Evolutionary conservation across 2,329 filamentous ascomycete species (phyloP).

Genomic region (Thelonectria blattea): DNA sequence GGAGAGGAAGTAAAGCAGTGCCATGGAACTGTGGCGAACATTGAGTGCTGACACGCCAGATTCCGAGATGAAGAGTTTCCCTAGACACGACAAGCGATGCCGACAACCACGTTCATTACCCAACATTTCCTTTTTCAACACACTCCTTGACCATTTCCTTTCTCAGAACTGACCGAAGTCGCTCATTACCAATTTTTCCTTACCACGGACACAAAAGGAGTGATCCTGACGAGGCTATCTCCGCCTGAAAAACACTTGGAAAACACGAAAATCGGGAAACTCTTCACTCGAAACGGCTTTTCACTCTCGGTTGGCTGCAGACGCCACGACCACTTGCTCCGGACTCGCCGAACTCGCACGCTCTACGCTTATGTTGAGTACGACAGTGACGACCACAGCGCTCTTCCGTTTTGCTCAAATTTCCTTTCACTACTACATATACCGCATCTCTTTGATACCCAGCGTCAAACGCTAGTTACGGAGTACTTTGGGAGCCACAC

Average conservation of each 20-base stretch:
- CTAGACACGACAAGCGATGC: constrained; percentile 15
- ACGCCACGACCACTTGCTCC: constrained; percentile 9
- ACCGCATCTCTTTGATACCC: constrained; percentile 40
- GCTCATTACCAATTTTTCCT: constrained; percentile 42
- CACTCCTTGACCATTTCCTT: constrained; percentile 25
- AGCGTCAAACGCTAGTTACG: constrained; percentile 36
- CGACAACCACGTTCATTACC: constrained; percentile 32
- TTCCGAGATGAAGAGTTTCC: constrained; percentile 35
- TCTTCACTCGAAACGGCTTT: constrained; percentile 28
- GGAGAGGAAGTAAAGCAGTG: constrained; percentile 38
- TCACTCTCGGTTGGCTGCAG: constrained; percentile 2
- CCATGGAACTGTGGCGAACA: constrained; percentile 25
- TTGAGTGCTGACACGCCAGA: constrained; percentile 24
- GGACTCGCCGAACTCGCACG: constrained; percentile 8
- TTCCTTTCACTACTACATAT: constrained; percentile 41
- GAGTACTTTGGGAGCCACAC: constrained; percentile 30
- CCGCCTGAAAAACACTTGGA: constrained; percentile 29
- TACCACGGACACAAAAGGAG: constrained; percentile 24
- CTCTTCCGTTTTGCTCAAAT: constrained; percentile 34
- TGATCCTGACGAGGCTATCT: constrained; percentile 9
- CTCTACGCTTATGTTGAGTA: constrained; percentile 33
- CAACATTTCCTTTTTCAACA: not conserved
- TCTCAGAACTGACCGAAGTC: constrained; percentile 41
- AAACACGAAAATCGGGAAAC: constrained; percentile 30
- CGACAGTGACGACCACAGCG: constrained; percentile 34